Base-by-base conservation (phyloP, 1,284 basidiomycete genomes). In the Hypsizygus ulmarius region DNA sequence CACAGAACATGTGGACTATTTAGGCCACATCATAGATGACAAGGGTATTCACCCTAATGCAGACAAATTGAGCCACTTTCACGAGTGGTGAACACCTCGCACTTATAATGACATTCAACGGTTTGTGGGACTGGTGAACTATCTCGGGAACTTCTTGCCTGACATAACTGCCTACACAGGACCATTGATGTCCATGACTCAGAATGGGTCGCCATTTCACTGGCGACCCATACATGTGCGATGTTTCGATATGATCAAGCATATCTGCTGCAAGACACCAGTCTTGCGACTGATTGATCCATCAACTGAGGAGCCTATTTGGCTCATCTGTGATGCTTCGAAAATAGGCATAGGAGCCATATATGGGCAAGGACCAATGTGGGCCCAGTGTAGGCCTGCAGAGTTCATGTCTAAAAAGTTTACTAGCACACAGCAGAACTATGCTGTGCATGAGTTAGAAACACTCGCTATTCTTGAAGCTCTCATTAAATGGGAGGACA, bases 381-480 rank as follows among this genome's bases (percentile, higher is more conserved):
- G 72, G 71, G 51, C 59, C n/a, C 60, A 55, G 0, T 65, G 66
- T 42, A n/a, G 60, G 11, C 66, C 70, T 0, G 69, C 69, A 0
- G 70, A 65, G 0, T 74, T 75, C 43, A 67, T 70, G 54, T 73
- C 68, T 0, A 61, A 63, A 4, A 74, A 75, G 33, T 68, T 74
- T 39, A 69, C 67, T 0, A 21, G 45, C 12, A 67, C 68, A 1
- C 72, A 75, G 49, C 59, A 60, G 3, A 60, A 68, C 21, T 74
- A 75, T 37, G 53, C 50, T 1, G 63, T 67, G 1, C 66, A 62
- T 43, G 66, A 75, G 41, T 52, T 60, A 3, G 72, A 75, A 39
- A 64, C 64, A 0, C 49, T 75, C 2, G 70, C 64, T 0, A 65
- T 73, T 0, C 46, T 75, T 0, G 65, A 71, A 54, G 66, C 64